Percentiles rank a stretch among this genome's conserved stretches.
phyloP scores from a whole-genome alignment of 2,329 filamentous ascomycete genomes.

The Fusarium piperis region DNA sequence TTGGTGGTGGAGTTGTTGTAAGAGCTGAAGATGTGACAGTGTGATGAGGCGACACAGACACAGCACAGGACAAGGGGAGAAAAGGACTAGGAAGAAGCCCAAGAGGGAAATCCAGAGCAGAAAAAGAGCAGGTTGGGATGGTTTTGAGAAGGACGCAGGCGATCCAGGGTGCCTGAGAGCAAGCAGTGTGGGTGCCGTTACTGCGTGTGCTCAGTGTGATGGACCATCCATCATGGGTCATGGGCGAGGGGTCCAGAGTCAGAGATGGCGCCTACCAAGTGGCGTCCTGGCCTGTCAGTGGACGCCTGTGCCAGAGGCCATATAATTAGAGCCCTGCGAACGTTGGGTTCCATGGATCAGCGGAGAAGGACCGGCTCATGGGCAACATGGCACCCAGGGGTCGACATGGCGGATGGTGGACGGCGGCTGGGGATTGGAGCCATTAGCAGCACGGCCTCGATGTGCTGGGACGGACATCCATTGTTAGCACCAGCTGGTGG shows the following conservation, averaged over 20 bases:
- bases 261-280: slow-evolving; percentile 56
- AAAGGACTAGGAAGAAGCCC: slow-evolving; percentile 36
- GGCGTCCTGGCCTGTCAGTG: slow-evolving; percentile 55
- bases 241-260: slow-evolving; percentile 48
- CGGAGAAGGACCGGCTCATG: slow-evolving; percentile 42
- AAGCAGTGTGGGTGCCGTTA: slow-evolving; percentile 33
- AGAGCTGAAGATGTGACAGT: slow-evolving; percentile 39
- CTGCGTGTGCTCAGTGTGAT: slow-evolving; percentile 42
- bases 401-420: slow-evolving; percentile 31
- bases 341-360: slow-evolving; percentile 44
- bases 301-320: slow-evolving; percentile 48
- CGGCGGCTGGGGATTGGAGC: slow-evolving; percentile 40
- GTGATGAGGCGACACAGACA: slow-evolving; percentile 34
- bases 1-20: slow-evolving; percentile 35
- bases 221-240: slow-evolving; percentile 46
- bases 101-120: slow-evolving; percentile 38
- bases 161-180: slow-evolving; percentile 26
- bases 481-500: slow-evolving; percentile 22
- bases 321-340: slow-evolving; percentile 55
- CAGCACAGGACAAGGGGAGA: slow-evolving; percentile 28
- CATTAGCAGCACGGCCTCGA: slow-evolving; percentile 30
- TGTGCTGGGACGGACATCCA: slow-evolving; percentile 6
- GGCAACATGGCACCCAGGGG: slow-evolving; percentile 36
- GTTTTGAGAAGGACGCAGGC: slow-evolving; percentile 42
- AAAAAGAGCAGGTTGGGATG: slow-evolving; percentile 41